Evolutionary conservation across 2,329 filamentous ascomycete genomes (phyloP), one percentile per base, ranked within the genome.

Genomic region (Helicocarpus griseus): DNA sequence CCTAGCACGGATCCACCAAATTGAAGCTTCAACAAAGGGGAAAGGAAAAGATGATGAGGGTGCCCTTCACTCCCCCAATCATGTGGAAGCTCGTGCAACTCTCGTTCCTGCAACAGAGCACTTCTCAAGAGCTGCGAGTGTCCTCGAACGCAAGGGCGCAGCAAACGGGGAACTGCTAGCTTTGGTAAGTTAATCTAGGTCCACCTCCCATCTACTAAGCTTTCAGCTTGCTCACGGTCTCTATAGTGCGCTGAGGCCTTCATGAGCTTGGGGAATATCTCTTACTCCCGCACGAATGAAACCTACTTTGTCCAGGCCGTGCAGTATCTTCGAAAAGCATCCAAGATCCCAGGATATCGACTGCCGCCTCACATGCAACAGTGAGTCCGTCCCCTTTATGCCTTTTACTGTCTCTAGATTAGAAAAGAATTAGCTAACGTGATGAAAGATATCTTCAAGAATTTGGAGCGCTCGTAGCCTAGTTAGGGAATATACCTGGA

Each of bases 101-200:
- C 63, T 80, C 5, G 67, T 76, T 33, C 76, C 77, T 45, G 74
- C 77, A 6, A 70, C 70, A 5, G 77, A 79, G 52, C 78, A 78
- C 58, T 69, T 77, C 50, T 65, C 68, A 43, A 64, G 70, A 51
- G 75, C 76, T 21, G 69, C 77, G 11, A 63, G 68, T 50, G 64
- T 68, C 38, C 74, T 75, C 4, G 65, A 67, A 39, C 57, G 58
- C 17, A 68, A 72, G 53, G 63, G 64, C 5, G 57, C 49, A 5
- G 54, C 70, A 5, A 69, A 65, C 19, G 75, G 75, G 22, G 62
- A 69, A 48, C 60, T 79, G 6, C 65, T 78, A 17, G 64, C 70
- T 36, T 67, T 64, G 33, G 76, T 77, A 59, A 35, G 31, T 35
- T 35, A 14, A 9, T 9, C 31, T 14, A 35, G 31, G n/a, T n/a